Evolutionary conservation across 352 stramenopile genomes (phyloP).

Genomic region (Phytophthora colocasiae): DNA sequence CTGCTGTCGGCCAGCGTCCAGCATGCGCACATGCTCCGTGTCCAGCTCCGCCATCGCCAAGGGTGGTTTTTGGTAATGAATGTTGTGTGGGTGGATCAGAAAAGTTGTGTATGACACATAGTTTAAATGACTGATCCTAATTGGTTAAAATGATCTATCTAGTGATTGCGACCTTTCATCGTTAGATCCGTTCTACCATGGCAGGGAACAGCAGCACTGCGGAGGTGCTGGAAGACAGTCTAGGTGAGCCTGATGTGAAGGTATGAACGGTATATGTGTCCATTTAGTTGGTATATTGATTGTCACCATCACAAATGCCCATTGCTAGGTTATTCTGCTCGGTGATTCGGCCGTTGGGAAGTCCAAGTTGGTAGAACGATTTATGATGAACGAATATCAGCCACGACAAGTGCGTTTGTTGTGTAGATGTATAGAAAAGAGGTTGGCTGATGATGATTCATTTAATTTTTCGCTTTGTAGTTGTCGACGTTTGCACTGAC

Average conservation of each 20-base stretch:
- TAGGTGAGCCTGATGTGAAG: slow-evolving; percentile 74
- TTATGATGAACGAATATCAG: slow-evolving; percentile 97
- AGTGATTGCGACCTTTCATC: slow-evolving; percentile 94
- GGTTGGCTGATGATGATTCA: slow-evolving; percentile 5
- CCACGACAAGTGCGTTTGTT: slow-evolving; percentile 67
- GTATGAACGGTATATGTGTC: slow-evolving; percentile 14
- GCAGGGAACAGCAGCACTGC: slow-evolving; percentile 10
- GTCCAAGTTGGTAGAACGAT: slow-evolving; percentile 96
- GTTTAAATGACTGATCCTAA: too few species aligned
- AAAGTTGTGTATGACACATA: slow-evolving; percentile 12
- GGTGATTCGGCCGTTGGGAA: slow-evolving; percentile 96
- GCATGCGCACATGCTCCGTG: slow-evolving; percentile 81
- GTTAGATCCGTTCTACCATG: slow-evolving; percentile 49
- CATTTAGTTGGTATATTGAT: neutral
- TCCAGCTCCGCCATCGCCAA: slow-evolving; percentile 52
- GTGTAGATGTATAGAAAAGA: neutral
- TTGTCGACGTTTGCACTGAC: slow-evolving; percentile 96
- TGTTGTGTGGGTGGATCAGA: slow-evolving; percentile 25
- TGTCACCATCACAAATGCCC: neutral
- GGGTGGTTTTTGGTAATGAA: slow-evolving; percentile 14
- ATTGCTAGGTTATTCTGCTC: slow-evolving; percentile 89
- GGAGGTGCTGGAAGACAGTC: slow-evolving; percentile 44
- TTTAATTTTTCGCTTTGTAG: slow-evolving; percentile 33
- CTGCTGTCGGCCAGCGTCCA: slow-evolving; percentile 67
- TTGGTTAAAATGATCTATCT: slow-evolving; percentile 4